Evolutionary conservation across 352 stramenopile genomes (phyloP), one percentile per base, ranked within the genome.

Genomic region (Phytophthora pini): DNA sequence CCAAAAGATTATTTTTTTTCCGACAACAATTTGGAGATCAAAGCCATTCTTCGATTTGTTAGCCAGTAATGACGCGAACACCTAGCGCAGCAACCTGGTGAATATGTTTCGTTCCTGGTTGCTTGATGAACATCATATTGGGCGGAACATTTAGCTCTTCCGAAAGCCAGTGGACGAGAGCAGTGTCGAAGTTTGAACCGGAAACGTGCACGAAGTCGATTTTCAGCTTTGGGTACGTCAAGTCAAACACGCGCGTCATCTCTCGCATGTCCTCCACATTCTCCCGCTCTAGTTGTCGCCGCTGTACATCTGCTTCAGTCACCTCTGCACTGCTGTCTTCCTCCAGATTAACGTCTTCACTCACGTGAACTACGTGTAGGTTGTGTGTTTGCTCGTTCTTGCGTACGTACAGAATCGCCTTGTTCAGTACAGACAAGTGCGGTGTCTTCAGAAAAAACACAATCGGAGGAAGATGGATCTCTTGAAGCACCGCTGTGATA

Each of bases 81-180:
- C 92, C 92, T 26, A 94, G 75, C 46, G 86, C 74, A 24, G 87
- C 82, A 27, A 98, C 82, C 57, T 96, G 90, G 70, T 98, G 91
- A 68, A 95, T 95, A 67, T 92, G 89, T 55, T 92, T 84, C 49
- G 84, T 82, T 65, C 97, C 77, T 12, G 93, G 90, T 72, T 96
- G 94, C 31, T 84, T 80, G 55, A 98, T 97, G 61, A 98, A 98
- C 89, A 98, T 97, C 86, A 96, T 97, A 54, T 98, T 98, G 32
- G 83, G 80, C 4, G 80, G 83, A 17, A 98, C 82, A 13, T 68
- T 50, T 24, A 97, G 66, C 43, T 94, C 75, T 34, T 85, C 61
- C 1, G 81, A 77, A 44, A 98, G 52, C 87, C 90, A 98, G 56
- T 97, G 83, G 13, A 98, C 87, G n/a, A 93, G 68, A n/a, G 80